Percentiles rank a stretch among this genome's conserved stretches.
These are phyloP conservation scores for Gossypium stocksii DNA, from an alignment of 345 rosid genomes.

Conservation along the genomic window DNA sequence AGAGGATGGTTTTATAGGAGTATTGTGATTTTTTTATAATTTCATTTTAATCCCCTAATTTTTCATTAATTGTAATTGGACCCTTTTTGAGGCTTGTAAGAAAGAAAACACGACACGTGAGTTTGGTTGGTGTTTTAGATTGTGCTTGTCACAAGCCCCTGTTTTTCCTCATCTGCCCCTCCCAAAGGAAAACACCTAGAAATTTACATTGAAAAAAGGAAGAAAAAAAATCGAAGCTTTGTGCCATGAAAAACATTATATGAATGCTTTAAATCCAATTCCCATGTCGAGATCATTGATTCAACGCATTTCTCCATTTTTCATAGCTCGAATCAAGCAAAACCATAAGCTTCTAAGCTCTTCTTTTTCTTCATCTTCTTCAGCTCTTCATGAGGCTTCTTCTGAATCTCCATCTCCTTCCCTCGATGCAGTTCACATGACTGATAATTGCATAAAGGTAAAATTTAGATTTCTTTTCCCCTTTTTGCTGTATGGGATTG, in stretches of 20 bases:
- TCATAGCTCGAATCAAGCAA: slow-evolving; percentile 49
- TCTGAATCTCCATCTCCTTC: slow-evolving; percentile 34
- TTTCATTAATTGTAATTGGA: neutral
- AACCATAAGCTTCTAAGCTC: slow-evolving; percentile 57
- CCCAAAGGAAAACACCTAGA: neutral
- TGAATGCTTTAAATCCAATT: neutral
- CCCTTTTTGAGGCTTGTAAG: neutral
- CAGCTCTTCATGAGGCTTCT: slow-evolving; percentile 44
- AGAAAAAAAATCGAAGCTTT: neutral
- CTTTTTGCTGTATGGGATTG: neutral
- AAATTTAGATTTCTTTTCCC: neutral
- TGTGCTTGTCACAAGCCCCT: slow-evolving; percentile 12
- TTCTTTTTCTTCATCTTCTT: slow-evolving; percentile 38
- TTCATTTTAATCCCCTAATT: neutral
- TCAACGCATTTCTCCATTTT: slow-evolving; percentile 43
- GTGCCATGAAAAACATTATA: neutral
- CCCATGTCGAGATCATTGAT: slow-evolving; percentile 56
- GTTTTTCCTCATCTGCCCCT: neutral
- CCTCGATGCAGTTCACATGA: slow-evolving; percentile 43
- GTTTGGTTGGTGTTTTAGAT: neutral
- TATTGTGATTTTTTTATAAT: neutral
- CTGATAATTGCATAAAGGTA: slow-evolving; percentile 73
- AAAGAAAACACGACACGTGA: slow-evolving; percentile 8
- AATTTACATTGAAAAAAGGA: neutral
- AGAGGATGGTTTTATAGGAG: neutral